Evolutionary conservation across 78 protist species (phyloP).

Genomic region (Carpediemonas membranifera): DNA sequence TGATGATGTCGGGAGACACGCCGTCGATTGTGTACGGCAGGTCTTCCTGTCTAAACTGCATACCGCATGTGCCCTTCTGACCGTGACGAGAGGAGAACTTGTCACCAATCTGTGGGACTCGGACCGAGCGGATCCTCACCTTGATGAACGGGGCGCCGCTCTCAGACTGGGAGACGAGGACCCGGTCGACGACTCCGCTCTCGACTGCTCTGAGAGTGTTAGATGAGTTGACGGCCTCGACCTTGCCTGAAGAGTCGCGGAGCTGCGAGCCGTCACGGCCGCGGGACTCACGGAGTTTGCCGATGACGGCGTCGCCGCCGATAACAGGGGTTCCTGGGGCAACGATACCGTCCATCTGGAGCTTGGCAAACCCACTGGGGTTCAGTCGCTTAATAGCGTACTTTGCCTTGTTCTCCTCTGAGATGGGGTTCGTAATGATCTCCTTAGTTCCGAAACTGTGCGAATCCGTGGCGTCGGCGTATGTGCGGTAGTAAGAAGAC

Average conservation of each 20-base stretch:
- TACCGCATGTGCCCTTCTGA: slow-evolving; percentile 99
- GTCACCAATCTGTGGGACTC: slow-evolving; percentile 98
- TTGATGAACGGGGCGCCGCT: slow-evolving; percentile 77
- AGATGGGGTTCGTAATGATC: neutral
- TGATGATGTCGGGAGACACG: slow-evolving; percentile 91
- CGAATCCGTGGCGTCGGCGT: slow-evolving; percentile 15
- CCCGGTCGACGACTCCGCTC: slow-evolving; percentile 24
- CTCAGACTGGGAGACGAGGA: slow-evolving; percentile 48
- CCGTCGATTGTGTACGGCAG: slow-evolving; percentile 92
- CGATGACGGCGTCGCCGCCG: neutral
- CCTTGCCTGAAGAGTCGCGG: no score
- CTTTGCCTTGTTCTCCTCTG: slow-evolving; percentile 35
- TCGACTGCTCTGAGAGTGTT: neutral
- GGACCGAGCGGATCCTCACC: slow-evolving; percentile 72
- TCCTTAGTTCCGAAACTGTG: neutral
- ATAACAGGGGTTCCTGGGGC: neutral
- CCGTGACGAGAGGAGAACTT: slow-evolving; percentile 99
- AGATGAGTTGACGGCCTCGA: neutral
- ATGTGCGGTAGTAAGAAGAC: slow-evolving; percentile 67
- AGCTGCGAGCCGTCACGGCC: neutral
- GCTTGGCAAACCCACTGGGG: neutral
- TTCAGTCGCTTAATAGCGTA: slow-evolving; percentile 4
- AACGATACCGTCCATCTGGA: neutral
- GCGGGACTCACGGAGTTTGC: neutral
- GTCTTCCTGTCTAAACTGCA: slow-evolving; percentile 92